Base-by-base conservation (phyloP, 495 filamentous ascomycete genomes). In the Friedmanniomyces simplex region DNA sequence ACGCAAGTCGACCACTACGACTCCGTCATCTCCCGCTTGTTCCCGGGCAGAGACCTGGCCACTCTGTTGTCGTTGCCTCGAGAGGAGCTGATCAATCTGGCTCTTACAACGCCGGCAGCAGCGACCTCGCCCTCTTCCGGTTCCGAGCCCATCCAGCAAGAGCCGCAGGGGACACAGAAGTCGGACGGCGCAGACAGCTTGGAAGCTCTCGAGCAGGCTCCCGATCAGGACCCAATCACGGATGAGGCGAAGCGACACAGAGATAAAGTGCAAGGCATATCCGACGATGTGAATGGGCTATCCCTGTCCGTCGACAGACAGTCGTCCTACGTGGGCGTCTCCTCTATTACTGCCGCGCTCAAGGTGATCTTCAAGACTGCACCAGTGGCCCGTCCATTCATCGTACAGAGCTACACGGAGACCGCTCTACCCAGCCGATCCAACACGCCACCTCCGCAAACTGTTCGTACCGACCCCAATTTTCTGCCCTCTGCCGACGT, bases 211-310 rank as follows among this genome's bases (percentile, higher is more conserved):
- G 68, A 72, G 58, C 66, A 72, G 43, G 66, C 69, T 13, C 68
- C 69, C 1, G 59, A 63, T 2, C 67, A 66, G 41, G 65, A 70
- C 50, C 63, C 62, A n/a, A 62, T 57, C 18, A 62, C 53, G 45
- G 68, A 71, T 52, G 66, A 70, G 47, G 61, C 65, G 4, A 60
- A 61, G 22, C 64, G 65, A 41, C 62, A 68, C 51, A 49, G 50
- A 28, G 53, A 63, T 42, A 54, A 57, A 12, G 77, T 87, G 45
- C 82, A 84, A 25, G 79, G 74, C 48, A 83, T 89, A 57, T 82
- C 85, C 0, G 87, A 91, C 68, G 87, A 91, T 69, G 85, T 91
- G 48, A 90, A 90, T 66, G 85, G 84, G 0, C 72, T 90, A 0
- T 88, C 84, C 18, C 76, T 91, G 36, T 82, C 84, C 2, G 75